Base-by-base conservation (phyloP, 2,329 filamentous ascomycete species). In the Colletotrichum simmondsii region DNA sequence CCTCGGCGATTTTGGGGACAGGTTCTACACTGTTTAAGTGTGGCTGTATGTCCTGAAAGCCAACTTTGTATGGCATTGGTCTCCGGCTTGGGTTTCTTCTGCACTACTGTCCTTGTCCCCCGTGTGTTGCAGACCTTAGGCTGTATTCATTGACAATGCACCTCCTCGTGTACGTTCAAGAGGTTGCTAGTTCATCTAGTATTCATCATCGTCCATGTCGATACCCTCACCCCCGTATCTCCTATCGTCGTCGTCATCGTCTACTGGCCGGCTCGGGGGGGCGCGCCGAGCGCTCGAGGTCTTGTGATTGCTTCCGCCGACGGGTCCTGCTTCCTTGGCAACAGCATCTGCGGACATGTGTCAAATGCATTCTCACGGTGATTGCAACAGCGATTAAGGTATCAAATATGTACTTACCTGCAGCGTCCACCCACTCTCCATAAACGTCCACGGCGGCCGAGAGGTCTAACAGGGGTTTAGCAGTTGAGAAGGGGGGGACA, bases 351-450 rank as follows among this genome's bases (percentile, higher is more conserved):
- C 49, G 5, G 12, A 10, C 32, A 5, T 73, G 28, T 53, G 37
- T 72, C 28, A 59, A 46, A 14, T 52, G 28, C 28, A 30, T 28
- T 22, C 12, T 24, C 3, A 2, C 59, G 12, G 19, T 46, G 19
- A 16, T 24, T 26, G 11, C 19, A 6, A 53, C 28, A 22, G 37
- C 8, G 59, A 22, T 7, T 32, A 30, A 19, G 5, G 12, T 28
- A 30, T 24, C 2, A 26, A 53, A 8, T 8, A n/a, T 0, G 19
- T 16, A 26, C 61, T 53, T 83, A 91, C 90, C 87, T 75, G 90
- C 86, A 75, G 97, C 97, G 84, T 99, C 97, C 75, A 99, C 94
- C 97, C 97, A 99, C 83, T 98, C 97, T 42, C 94, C 94, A 80
- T 99, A 99, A 8, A 99, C 96, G 81, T 99, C 97, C 59, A 99